phyloP scores from a whole-genome alignment of 192 early-diverging fungal genomes.

The Rhizophagus prolifer region DNA sequence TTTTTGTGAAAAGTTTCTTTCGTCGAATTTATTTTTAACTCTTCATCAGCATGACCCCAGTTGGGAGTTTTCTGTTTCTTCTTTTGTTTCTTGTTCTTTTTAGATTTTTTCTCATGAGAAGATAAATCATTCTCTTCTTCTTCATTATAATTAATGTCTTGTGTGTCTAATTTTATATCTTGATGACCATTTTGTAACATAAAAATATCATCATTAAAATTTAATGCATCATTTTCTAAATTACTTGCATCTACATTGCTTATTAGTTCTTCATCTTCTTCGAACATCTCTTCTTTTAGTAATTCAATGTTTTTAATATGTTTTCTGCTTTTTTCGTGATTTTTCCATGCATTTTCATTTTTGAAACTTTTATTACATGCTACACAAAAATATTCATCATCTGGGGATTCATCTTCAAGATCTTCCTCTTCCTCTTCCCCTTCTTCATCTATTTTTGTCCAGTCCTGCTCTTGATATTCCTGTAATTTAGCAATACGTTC shows the following conservation, averaged over 20 bases:
- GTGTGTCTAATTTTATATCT: background rate
- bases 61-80: constrained; percentile 47
- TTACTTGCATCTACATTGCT: background rate
- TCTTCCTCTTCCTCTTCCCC: constrained; percentile 38
- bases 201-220: constrained; percentile 34
- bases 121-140: constrained; percentile 14
- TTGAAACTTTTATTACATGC: constrained; percentile 90
- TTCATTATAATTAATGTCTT: constrained; percentile 20
- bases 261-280: constrained; percentile 49
- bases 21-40: constrained; percentile 8
- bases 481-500: constrained; percentile 49
- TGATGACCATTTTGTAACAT: background rate
- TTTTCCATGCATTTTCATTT: constrained; percentile 72
- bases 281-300: constrained; percentile 74
- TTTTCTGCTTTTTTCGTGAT: constrained; percentile 86
- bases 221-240: constrained; percentile 36
- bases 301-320: constrained; percentile 78
- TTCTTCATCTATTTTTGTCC: constrained; percentile 56
- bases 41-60: constrained; percentile 42
- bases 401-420: constrained; percentile 47
- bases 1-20: background rate
- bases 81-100: constrained; percentile 45
- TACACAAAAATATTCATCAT: constrained; percentile 76
- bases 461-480: constrained; percentile 68
- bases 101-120: background rate